phyloP scores from a whole-genome alignment of 768 basidiomycete genomes.

The Candolleomyces eurysporus region DNA sequence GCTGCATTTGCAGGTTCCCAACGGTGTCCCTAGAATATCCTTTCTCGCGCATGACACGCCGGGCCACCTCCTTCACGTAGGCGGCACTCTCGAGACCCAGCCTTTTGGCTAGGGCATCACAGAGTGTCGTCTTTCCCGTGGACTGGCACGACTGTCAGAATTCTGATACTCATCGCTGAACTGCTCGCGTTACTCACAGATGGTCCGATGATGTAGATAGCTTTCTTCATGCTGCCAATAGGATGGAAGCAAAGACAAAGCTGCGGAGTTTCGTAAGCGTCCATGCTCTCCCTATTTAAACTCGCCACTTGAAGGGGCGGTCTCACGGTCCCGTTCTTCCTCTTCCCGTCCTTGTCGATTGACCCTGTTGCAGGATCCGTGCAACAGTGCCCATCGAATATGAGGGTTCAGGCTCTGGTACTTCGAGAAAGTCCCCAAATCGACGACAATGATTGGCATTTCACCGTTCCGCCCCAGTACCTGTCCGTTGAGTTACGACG shows the following conservation, averaged over 20 bases:
- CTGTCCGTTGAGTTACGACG: conserved; percentile 15
- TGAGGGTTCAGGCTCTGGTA: conserved; percentile 9
- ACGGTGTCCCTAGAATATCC: conserved; percentile 56
- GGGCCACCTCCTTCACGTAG: conserved; percentile 61
- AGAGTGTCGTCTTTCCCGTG: conserved; percentile 71
- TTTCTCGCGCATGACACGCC: conserved; percentile 49
- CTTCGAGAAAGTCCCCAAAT: conserved; percentile 40
- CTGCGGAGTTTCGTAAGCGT: conserved; percentile 1
- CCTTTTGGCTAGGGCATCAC: conserved; percentile 44
- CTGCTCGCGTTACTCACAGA: conserved; percentile 32
- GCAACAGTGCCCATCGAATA: conserved; percentile 6
- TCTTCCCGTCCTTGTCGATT: conserved; percentile 11
- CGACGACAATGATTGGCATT: conserved; percentile 55
- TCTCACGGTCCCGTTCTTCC: conserved; percentile 4
- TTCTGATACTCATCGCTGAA: background rate
- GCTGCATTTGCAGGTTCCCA: conserved; percentile 56
- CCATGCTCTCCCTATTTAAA: background rate
- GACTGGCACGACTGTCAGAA: conserved; percentile 32
- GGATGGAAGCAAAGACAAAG: conserved; percentile 2
- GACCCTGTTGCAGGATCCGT: conserved; percentile 3
- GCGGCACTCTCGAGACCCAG: conserved; percentile 36
- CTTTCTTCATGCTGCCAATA: conserved; percentile 15
- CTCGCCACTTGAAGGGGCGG: background rate
- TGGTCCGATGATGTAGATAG: conserved; percentile 50
- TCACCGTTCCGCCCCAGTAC: conserved; percentile 32